Base-by-base conservation (phyloP, 345 rosid genomes). In the Brassica nigra region DNA sequence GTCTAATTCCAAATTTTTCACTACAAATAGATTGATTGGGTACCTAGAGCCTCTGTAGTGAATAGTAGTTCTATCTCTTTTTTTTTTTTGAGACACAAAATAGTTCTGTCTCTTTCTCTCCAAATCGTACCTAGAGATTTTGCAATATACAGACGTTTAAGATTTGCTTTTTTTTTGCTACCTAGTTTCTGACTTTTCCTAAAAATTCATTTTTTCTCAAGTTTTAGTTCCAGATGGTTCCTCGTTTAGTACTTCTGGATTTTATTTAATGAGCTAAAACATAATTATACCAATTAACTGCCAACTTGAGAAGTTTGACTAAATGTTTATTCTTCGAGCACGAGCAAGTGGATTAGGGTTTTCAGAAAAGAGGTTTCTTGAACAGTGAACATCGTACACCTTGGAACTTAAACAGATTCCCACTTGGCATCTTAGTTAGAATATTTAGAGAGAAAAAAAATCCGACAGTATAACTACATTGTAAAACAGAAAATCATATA, bases 301-400 rank as follows among this genome's bases (percentile, higher is more conserved):
- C 66, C 64, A 62, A 68, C 20, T 30, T 29, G 4, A 16, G 12
- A 39, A 10, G 39, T 47, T 79, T 33, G 29, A 42, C 44, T 27
- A 15, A 68, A 62, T 65, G 68, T 44, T 49, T 68, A 28, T 74
- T 80, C 75, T 68, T 37, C 69, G 68, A 80, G 71, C 72, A 80
- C 79, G 76, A 80, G 76, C 79, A 75, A 80, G 71, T 80, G 72
- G 71, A 34, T 74, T 80, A 80, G 83, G 83, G 79, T 80, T 80
- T 75, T 52, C 2, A 18, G 20, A 29, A 69, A 75, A 75, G 62
- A 62, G 31, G 27, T 62, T 70, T 80, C 74, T 75, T 70, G 83
- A 80, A 37, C 68, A 29, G 65, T 75, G 79, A 70, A 70, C 76
- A 71, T 80, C 59, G 79, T 80, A 80, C 14, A 5, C 71, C 47